A percentile compares a stretch with the other conserved stretches of the same genome.
These are phyloP conservation scores for Boletus mariae DNA, from an alignment of 1,284 basidiomycete genomes.

Conservation along the genomic window DNA sequence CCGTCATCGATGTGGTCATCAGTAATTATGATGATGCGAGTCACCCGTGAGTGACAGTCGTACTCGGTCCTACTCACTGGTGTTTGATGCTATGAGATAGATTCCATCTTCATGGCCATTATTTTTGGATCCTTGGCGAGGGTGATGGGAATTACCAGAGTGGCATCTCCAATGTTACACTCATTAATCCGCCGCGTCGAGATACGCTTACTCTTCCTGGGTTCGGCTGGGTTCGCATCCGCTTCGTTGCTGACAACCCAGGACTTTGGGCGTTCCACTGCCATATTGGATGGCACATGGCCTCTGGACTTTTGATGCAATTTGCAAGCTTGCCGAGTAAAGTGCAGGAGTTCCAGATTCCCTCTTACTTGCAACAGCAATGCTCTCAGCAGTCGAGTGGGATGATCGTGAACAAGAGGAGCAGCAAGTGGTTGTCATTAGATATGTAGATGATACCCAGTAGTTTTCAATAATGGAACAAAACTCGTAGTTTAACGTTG, in stretches of 20 bases:
- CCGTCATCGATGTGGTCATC: constrained; percentile 26
- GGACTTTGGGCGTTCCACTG: constrained; percentile 49
- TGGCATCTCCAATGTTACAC: constrained; percentile 21
- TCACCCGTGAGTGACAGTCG: constrained; percentile 26
- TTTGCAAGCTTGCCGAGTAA: constrained; percentile 30
- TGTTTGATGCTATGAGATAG: constrained; percentile 11
- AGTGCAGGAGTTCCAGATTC: constrained; percentile 28
- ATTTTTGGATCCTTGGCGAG: constrained; percentile 28
- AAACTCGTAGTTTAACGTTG: no score
- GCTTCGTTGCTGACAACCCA: constrained; percentile 39
- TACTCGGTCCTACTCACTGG: background rate
- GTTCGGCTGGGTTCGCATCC: constrained; percentile 27
- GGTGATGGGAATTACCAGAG: constrained; percentile 24
- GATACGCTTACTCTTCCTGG: constrained; percentile 31
- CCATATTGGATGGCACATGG: constrained; percentile 48
- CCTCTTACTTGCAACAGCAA: constrained; percentile 26
- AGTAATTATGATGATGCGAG: constrained; percentile 31
- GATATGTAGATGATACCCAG: constrained; percentile 13
- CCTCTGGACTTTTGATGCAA: constrained; percentile 36
- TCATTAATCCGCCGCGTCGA: constrained; percentile 31
- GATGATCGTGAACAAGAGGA: constrained; percentile 16
- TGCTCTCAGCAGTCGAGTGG: constrained; percentile 30
- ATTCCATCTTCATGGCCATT: constrained; percentile 33
- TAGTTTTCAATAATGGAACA: background rate
- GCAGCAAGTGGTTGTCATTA: constrained; percentile 15